phyloP scores from a whole-genome alignment of 1,284 basidiomycete species.

The Pseudozyma hubeiensis region DNA sequence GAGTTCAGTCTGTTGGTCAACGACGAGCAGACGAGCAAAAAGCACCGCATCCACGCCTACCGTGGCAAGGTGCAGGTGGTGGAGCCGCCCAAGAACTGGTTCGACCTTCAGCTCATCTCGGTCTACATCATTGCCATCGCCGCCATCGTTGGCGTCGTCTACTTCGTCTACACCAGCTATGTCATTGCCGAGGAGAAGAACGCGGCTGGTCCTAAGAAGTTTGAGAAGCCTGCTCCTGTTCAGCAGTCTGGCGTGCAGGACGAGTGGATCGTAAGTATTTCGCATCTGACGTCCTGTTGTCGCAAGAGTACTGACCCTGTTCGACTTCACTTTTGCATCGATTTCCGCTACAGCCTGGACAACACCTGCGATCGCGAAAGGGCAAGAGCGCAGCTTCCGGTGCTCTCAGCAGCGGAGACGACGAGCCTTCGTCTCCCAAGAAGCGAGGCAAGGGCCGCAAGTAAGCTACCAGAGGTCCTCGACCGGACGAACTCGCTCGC shows the following conservation, averaged over 20 bases:
- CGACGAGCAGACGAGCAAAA: slow-evolving; percentile 63
- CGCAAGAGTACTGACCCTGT: slow-evolving; percentile 9
- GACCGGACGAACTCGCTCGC: no score
- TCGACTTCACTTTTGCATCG: no score
- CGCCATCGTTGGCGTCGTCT: slow-evolving; percentile 40
- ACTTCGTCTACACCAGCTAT: slow-evolving; percentile 49
- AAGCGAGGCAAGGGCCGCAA: slow-evolving; percentile 48
- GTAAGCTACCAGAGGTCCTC: slow-evolving; percentile 4
- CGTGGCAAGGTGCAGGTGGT: slow-evolving; percentile 62
- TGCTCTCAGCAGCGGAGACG: slow-evolving; percentile 52
- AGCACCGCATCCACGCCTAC: slow-evolving; percentile 62
- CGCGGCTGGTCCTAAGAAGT: slow-evolving; percentile 41
- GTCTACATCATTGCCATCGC: slow-evolving; percentile 54
- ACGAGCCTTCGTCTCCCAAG: slow-evolving; percentile 46
- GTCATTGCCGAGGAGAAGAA: slow-evolving; percentile 29
- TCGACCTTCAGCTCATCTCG: slow-evolving; percentile 64
- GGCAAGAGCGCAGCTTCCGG: slow-evolving; percentile 35
- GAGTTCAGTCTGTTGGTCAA: slow-evolving; percentile 61
- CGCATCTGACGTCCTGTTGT: background rate
- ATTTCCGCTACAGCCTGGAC: slow-evolving; percentile 22
- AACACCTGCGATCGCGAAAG: slow-evolving; percentile 44
- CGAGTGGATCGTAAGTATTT: slow-evolving; percentile 51
- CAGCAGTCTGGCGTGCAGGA: slow-evolving; percentile 37
- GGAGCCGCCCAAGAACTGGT: slow-evolving; percentile 64
- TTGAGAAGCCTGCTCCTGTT: slow-evolving; percentile 36